Conservation (phyloP, 768 basidiomycete genomes). For the Suillus tomentosus region DNA sequence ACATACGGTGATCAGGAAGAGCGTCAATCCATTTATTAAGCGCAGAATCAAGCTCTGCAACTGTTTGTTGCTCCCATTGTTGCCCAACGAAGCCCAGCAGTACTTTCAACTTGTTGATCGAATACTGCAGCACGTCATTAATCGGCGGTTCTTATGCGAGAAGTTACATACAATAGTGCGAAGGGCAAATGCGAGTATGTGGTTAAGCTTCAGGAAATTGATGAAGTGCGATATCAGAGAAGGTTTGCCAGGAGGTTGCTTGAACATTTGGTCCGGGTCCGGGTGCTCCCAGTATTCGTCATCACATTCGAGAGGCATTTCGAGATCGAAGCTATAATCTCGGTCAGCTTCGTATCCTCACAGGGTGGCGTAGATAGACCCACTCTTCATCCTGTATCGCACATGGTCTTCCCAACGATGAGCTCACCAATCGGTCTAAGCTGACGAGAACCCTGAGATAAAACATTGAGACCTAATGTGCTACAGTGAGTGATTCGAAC, state of each 20-base stretch:
- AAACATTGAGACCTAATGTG: neutral
- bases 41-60: conserved; percentile 73
- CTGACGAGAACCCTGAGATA: conserved; percentile 31
- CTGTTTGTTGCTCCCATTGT: conserved; percentile 64
- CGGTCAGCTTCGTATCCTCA: conserved; percentile 6
- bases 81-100: conserved; percentile 50
- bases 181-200: conserved; percentile 62
- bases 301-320: conserved; percentile 64
- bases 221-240: conserved; percentile 56
- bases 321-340: conserved; percentile 56
- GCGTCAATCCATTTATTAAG: conserved; percentile 79
- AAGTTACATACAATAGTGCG: conserved; percentile 55
- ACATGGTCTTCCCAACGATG: conserved; percentile 64
- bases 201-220: conserved; percentile 54
- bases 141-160: neutral
- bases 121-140: conserved; percentile 49
- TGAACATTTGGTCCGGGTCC: conserved; percentile 51
- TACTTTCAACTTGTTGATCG: conserved; percentile 64
- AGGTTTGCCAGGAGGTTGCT: conserved; percentile 64
- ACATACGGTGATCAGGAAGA: conserved; percentile 50
- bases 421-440: conserved; percentile 37
- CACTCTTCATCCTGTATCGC: conserved; percentile 74
- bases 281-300: conserved; percentile 66
- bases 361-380: conserved; percentile 23
- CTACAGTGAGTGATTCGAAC: conserved; percentile 14